These are phyloP conservation scores for Cutaneotrichosporon cyanovorans DNA, from an alignment of 1,284 basidiomycete genomes.

Conservation along the genomic window DNA sequence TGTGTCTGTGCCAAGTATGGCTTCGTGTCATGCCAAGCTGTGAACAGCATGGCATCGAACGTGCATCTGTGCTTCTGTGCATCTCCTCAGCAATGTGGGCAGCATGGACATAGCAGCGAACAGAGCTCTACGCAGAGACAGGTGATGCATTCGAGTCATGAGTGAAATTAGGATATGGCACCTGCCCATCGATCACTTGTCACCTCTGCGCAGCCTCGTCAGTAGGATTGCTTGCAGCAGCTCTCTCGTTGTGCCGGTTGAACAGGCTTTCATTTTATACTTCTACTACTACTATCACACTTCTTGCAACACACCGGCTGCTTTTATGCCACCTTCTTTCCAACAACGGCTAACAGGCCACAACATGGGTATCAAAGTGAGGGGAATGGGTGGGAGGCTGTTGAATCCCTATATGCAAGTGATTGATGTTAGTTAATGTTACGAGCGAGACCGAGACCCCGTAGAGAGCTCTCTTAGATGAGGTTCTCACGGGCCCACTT, in stretches of 20 bases:
- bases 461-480: slow-evolving; percentile 37
- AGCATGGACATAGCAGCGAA: too few species aligned
- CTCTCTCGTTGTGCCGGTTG: slow-evolving; percentile 45
- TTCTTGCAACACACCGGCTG: neutral
- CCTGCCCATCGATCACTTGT: too few species aligned
- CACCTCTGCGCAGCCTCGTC: too few species aligned
- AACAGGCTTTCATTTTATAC: slow-evolving; percentile 44
- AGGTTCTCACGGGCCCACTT: slow-evolving; percentile 75
- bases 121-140: too few species aligned
- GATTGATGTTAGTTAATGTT: neutral
- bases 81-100: too few species aligned
- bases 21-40: too few species aligned
- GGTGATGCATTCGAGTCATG: too few species aligned
- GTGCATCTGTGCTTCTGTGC: too few species aligned
- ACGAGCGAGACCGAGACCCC: slow-evolving; percentile 21
- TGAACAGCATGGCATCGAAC: too few species aligned
- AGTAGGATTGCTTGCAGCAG: too few species aligned
- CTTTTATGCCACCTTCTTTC: slow-evolving; percentile 7
- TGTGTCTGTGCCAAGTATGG: too few species aligned
- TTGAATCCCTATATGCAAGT: slow-evolving; percentile 17
- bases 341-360: slow-evolving; percentile 17
- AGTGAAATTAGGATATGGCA: too few species aligned
- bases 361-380: slow-evolving; percentile 20
- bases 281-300: slow-evolving; percentile 11
- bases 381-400: slow-evolving; percentile 17